A percentile compares a stretch with the other conserved stretches of the same genome.
These are phyloP conservation scores for Pseudogymnoascus sp. DNA, from an alignment of 2,329 filamentous ascomycete genomes.

Conservation along the genomic window DNA sequence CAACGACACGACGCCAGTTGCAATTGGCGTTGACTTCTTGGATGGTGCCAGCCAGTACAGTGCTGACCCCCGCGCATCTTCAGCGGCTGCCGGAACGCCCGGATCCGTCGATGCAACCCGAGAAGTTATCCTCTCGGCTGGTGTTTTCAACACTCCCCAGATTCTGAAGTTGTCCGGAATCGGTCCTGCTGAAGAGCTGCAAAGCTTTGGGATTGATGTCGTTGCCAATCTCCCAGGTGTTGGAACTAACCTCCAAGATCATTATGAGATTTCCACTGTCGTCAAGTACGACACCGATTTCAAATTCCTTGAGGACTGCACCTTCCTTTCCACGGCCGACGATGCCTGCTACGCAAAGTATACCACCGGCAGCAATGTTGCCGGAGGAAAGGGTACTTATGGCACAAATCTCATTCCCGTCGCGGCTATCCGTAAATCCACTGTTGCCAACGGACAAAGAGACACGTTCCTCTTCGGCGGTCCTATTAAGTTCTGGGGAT, in stretches of 20 bases:
- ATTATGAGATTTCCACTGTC: conserved; percentile 42
- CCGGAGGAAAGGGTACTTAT: conserved; percentile 23
- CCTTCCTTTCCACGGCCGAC: conserved; percentile 29
- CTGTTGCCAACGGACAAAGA: conserved; percentile 33
- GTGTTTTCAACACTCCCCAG: conserved; percentile 40
- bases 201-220: conserved; percentile 41
- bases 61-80: conserved; percentile 35
- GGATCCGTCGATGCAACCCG: conserved; percentile 29
- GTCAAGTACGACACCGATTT: conserved; percentile 39
- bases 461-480: conserved; percentile 31
- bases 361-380: conserved; percentile 12
- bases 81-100: conserved; percentile 22
- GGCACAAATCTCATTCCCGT: conserved; percentile 47
- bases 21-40: conserved; percentile 39
- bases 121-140: conserved; percentile 43
- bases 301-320: conserved; percentile 31
- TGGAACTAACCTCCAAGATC: conserved; percentile 54
- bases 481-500: conserved; percentile 33
- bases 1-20: conserved; percentile 29
- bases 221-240: conserved; percentile 49
- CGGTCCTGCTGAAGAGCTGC: conserved; percentile 34
- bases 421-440: conserved; percentile 23
- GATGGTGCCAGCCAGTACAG: conserved; percentile 37
- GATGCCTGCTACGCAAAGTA: conserved; percentile 31
- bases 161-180: conserved; percentile 41